phyloP scores from a whole-genome alignment of 176 grass and related monocot genomes.

The Pharus latifolius region DNA sequence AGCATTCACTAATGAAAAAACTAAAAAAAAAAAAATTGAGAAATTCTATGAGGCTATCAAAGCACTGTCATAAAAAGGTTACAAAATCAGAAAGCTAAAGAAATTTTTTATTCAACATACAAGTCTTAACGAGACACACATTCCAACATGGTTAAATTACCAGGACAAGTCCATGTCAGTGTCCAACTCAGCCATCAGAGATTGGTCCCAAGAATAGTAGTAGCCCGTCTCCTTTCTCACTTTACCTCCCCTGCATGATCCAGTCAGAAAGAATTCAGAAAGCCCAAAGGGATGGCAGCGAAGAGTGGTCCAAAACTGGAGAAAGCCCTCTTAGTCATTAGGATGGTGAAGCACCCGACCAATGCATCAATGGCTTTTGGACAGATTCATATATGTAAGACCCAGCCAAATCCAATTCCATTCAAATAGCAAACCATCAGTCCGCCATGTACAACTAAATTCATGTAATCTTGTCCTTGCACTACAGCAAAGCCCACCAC shows the following conservation, averaged over 20 bases:
- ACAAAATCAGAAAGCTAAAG: too few relatives aligned
- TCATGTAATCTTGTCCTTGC: background rate
- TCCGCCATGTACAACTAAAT: background rate
- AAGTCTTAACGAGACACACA: background rate
- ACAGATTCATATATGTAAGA: background rate
- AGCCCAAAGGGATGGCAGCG: conserved; percentile 12
- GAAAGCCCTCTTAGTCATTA: conserved; percentile 4
- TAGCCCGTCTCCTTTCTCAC: background rate
- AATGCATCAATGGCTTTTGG: conserved; percentile 18
- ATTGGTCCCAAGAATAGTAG: background rate
- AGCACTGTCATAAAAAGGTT: too few relatives aligned
- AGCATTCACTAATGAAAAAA: too few relatives aligned
- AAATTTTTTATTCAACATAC: background rate
- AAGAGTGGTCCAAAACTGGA: conserved; percentile 8
- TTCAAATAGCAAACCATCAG: background rate
- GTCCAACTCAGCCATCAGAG: conserved; percentile 4
- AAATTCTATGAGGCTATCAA: too few relatives aligned
- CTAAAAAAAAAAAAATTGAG: too few relatives aligned
- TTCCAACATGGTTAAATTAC: background rate
- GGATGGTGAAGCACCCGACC: conserved; percentile 21
- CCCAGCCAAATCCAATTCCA: background rate
- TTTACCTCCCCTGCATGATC: background rate
- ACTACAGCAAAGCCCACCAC: background rate
- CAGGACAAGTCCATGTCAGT: conserved; percentile 11
- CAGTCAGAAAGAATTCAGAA: too few relatives aligned